Percentiles rank a stretch among this genome's conserved stretches.
Conservation (phyloP, 495 filamentous ascomycete species). For the Xeromyces bisporus region DNA sequence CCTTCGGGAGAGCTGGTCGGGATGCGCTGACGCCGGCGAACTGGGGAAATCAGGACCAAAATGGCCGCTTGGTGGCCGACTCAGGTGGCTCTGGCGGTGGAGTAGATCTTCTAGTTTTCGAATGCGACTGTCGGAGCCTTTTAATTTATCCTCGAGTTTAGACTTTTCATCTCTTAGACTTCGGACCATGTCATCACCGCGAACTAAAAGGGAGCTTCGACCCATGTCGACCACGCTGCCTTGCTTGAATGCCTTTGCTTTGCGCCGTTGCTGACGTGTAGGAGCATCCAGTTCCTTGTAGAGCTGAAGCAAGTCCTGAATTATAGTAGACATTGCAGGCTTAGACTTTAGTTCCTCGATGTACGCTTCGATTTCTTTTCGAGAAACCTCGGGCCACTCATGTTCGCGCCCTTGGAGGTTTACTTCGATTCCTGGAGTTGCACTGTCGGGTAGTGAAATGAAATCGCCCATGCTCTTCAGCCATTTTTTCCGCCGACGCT, state of each 20-base stretch:
- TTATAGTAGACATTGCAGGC: constrained; percentile 20
- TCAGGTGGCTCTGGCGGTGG: constrained; percentile 64
- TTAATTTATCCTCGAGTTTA: constrained; percentile 64
- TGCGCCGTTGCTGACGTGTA: constrained; percentile 56
- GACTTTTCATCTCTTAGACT: constrained; percentile 61
- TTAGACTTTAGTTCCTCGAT: constrained; percentile 31
- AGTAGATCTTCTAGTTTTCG: constrained; percentile 85
- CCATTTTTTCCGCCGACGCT: constrained; percentile 79
- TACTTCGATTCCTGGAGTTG: constrained; percentile 64
- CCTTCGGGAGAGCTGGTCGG: constrained; percentile 39
- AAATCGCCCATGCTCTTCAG: constrained; percentile 54
- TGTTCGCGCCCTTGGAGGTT: constrained; percentile 68
- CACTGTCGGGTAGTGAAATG: constrained; percentile 40
- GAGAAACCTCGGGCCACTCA: constrained; percentile 50
- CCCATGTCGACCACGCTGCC: constrained; percentile 82
- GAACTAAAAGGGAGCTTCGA: constrained; percentile 60
- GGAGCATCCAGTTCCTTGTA: constrained; percentile 46
- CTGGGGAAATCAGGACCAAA: constrained; percentile 37
- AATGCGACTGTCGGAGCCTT: constrained; percentile 77
- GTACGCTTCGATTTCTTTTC: constrained; percentile 40
- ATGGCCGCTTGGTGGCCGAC: constrained; percentile 50
- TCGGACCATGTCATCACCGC: constrained; percentile 63
- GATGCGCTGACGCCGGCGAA: constrained; percentile 34
- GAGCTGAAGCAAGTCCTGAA: constrained; percentile 49
- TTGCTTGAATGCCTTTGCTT: constrained; percentile 85